Percentiles rank a stretch among this genome's conserved stretches.
phyloP scores from a whole-genome alignment of 176 grass and related monocot genomes.

The Eragrostis curvula region DNA sequence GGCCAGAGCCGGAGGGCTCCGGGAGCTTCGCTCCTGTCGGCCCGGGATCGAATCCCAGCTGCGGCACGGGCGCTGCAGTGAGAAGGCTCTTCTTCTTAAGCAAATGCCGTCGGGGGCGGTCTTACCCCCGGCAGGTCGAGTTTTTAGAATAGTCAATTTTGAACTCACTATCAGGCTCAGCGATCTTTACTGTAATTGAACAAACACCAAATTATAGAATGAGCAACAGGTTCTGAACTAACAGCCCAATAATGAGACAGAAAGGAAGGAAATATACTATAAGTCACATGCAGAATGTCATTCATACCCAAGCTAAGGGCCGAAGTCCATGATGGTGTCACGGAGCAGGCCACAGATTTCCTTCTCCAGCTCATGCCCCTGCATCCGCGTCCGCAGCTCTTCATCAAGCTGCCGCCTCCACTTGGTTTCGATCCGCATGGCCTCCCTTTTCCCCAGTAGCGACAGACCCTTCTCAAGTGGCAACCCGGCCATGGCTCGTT shows the following conservation, averaged over 20 bases:
- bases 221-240: not conserved
- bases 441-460: not conserved
- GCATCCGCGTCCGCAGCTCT: not conserved
- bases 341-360: constrained; percentile 64
- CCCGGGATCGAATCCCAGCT: too few relatives aligned
- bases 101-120: too few relatives aligned
- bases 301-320: constrained; percentile 42
- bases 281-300: constrained; percentile 11
- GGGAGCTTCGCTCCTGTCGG: too few relatives aligned
- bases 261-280: not conserved
- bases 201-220: constrained; percentile 11
- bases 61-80: too few relatives aligned
- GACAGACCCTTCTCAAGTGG: not conserved
- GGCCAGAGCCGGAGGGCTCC: too few relatives aligned
- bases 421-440: not conserved
- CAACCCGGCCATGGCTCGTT: not conserved
- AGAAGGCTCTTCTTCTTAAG: too few relatives aligned
- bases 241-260: constrained; percentile 13
- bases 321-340: constrained; percentile 51
- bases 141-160: not conserved
- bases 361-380: constrained; percentile 60
- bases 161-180: not conserved
- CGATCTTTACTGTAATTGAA: constrained; percentile 8
- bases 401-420: not conserved
- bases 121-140: too few relatives aligned